phyloP scores from a whole-genome alignment of 345 rosid genomes.

The Pistacia integerrima region DNA sequence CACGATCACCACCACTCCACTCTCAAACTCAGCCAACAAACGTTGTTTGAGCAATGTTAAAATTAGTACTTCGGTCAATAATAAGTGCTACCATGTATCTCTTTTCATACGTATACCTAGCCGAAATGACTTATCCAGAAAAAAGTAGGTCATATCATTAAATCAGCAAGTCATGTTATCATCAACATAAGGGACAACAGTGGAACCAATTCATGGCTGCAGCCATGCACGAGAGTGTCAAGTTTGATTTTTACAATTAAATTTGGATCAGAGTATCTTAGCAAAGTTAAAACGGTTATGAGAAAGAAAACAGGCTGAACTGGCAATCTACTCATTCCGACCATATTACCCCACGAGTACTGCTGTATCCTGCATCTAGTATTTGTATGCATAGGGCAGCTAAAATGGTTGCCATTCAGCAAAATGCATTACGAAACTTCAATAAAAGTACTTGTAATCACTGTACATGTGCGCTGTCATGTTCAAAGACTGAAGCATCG shows the following conservation, averaged over 20 bases:
- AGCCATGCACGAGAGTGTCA: not conserved
- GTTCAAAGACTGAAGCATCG: constrained; percentile 64
- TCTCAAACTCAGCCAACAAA: too few relatives aligned
- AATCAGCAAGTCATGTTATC: not conserved
- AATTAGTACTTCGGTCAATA: too few relatives aligned
- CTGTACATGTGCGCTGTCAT: constrained; percentile 63
- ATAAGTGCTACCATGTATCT: too few relatives aligned
- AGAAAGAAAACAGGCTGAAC: not conserved
- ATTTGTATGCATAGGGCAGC: not conserved
- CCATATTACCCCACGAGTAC: not conserved
- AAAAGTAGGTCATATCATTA: not conserved
- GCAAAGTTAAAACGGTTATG: not conserved
- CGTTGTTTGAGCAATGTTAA: too few relatives aligned
- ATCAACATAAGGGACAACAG: not conserved
- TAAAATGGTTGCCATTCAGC: not conserved
- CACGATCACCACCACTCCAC: too few relatives aligned
- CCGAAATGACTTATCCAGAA: not conserved
- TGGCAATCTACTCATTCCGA: not conserved
- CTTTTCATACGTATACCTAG: too few relatives aligned
- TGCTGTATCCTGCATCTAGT: not conserved
- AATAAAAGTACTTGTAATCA: constrained; percentile 43
- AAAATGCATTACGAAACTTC: constrained; percentile 8
- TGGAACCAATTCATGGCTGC: constrained; percentile 5
- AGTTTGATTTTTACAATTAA: not conserved
- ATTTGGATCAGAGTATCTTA: constrained; percentile 2